A percentile compares a stretch with the other conserved stretches of the same genome.
phyloP scores from a whole-genome alignment of 1,284 basidiomycete genomes.

The Cystobasidiaceae sp. region DNA sequence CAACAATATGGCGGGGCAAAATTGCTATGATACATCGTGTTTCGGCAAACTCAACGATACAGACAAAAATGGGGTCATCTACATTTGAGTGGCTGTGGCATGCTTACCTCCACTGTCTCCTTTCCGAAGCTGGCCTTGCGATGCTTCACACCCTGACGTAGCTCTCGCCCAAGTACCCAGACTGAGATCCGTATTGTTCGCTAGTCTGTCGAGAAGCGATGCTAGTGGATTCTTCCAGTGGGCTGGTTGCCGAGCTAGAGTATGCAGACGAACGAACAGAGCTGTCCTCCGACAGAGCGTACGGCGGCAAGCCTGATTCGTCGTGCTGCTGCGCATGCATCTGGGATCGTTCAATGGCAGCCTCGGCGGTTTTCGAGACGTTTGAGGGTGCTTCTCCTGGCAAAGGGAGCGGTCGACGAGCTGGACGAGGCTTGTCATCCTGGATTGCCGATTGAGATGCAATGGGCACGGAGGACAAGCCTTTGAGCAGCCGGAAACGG shows the following conservation, averaged over 20 bases:
- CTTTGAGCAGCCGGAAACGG: conserved; percentile 2
- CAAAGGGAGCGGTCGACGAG: conserved; percentile 10
- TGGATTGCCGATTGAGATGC: neutral
- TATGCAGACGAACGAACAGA: neutral
- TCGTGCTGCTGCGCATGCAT: neutral
- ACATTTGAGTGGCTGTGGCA: no score
- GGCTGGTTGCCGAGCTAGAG: neutral
- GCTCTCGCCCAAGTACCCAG: conserved; percentile 3
- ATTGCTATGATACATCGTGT: no score
- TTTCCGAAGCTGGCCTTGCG: neutral
- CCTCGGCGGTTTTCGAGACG: neutral
- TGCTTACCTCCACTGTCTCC: no score
- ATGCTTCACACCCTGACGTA: conserved; percentile 3
- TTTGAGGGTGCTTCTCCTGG: conserved; percentile 4
- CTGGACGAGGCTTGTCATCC: neutral
- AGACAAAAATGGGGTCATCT: no score
- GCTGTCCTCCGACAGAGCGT: conserved; percentile 5
- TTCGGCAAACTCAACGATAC: no score
- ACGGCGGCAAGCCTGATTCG: conserved; percentile 12
- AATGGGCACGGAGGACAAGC: neutral
- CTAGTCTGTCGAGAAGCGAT: neutral
- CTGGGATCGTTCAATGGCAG: neutral
- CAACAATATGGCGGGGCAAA: no score
- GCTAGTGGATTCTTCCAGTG: neutral
- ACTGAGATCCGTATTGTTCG: neutral